Base-by-base conservation (phyloP, 768 basidiomycete species). In the Lepiota venenata region DNA sequence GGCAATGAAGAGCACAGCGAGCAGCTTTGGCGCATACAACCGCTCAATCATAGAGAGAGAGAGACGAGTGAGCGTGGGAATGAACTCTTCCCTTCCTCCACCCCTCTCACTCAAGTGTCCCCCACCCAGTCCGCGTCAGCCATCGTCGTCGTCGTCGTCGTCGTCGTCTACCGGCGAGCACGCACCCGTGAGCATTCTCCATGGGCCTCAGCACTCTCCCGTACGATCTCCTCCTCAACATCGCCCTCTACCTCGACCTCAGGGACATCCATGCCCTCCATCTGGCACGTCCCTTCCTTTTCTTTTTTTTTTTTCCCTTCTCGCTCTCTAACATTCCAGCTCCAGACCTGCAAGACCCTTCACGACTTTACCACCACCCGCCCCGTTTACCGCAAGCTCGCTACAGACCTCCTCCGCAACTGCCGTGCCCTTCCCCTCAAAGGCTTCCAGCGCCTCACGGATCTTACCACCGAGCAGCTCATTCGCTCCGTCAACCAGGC, bases 141-240 rank as follows among this genome's bases (percentile, higher is more conserved):
- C n/a, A n/a, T n/a, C 32, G 43, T 41, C 36, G 32, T 20, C 41
- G n/a, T 22, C 43, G 36, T 46, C 51, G 35, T 45, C 51, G 51
- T 45, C 35, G 50, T 52, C 35, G 32, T 18, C 50, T n/a, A 37
- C n/a, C 51, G 43, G 27, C 43, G 43, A 45, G 35, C 43, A 10
- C 40, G 16, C 16, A 18, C 10, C 14, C 32, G n/a, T n/a, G n/a
- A n/a, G n/a, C n/a, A n/a, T n/a, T n/a, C n/a, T 5, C 25, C 25
- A 25, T 70, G 62, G 67, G 68, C n/a, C 64, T 76, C 39, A 67
- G 68, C 56, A 73, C 70, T 4, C 71, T 89, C 16, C 87, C 87
- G 0, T 87, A 87, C 66, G 87, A 89, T 71, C 71, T 88, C 16
- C 65, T 89, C 41, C 76, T 88, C 52, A 84, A 85, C 70, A 80